These are phyloP conservation scores for Haematococcus sp. DNA, from an alignment of 139 green algal genomes.

Conservation along the genomic window DNA sequence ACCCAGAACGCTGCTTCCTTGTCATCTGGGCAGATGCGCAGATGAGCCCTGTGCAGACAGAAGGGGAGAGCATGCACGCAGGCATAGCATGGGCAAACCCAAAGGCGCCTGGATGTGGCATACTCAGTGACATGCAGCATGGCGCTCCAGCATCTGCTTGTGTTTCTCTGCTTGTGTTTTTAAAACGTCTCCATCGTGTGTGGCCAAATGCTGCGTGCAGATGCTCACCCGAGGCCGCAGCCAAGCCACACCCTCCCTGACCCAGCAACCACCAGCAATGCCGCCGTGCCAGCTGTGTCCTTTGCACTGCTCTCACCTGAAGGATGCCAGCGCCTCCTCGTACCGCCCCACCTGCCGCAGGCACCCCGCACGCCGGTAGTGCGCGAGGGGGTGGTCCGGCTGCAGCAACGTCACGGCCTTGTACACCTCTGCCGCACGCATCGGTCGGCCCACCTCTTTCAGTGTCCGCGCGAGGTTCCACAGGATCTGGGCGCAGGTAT, in stretches of 20 bases:
- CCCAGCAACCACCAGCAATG: no score
- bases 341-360: constrained; percentile 23
- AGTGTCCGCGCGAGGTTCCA: constrained; percentile 37
- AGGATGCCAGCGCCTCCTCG: constrained; percentile 19
- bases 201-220: no score
- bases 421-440: constrained; percentile 44
- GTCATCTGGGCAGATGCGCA: constrained; percentile 34
- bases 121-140: no score
- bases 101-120: no score
- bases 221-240: no score
- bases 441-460: constrained; percentile 13
- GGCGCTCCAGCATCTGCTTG: no score
- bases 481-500: constrained; percentile 25
- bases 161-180: no score
- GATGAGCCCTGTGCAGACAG: constrained; percentile 31
- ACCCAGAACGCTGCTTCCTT: constrained; percentile 47
- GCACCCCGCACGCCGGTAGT: not conserved
- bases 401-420: constrained; percentile 33
- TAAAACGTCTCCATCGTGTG: no score
- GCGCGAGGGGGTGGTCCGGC: constrained; percentile 39
- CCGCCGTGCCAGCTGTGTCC: no score
- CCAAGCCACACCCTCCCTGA: no score
- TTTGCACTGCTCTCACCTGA: not conserved
- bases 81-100: no score
- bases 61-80: no score